Evolutionary conservation across 176 grass and related monocot genomes (phyloP).

Genomic region (Aegilops bicornis): DNA sequence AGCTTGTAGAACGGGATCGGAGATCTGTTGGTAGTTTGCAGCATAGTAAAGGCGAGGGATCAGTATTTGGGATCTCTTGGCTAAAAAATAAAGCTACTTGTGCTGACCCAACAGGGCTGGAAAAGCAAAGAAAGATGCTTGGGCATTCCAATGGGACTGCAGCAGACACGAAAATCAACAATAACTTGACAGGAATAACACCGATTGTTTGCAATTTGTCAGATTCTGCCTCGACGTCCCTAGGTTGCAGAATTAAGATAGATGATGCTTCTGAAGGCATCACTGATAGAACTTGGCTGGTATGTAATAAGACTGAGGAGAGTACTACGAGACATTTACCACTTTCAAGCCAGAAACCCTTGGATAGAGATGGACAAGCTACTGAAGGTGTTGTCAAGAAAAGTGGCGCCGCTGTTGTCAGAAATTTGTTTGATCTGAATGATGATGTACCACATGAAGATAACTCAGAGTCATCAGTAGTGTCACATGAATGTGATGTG

Average conservation of each 20-base stretch:
- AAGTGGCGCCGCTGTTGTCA: background rate
- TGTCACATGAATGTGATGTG: slow-evolving; percentile 38
- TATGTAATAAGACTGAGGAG: slow-evolving; percentile 24
- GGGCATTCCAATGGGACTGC: slow-evolving; percentile 39
- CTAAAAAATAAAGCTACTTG: slow-evolving; percentile 48
- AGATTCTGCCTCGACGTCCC: slow-evolving; percentile 49
- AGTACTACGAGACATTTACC: slow-evolving; percentile 10
- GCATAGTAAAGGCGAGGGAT: slow-evolving; percentile 23
- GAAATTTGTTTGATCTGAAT: slow-evolving; percentile 71
- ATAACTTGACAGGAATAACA: slow-evolving; percentile 14
- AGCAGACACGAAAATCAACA: slow-evolving; percentile 32
- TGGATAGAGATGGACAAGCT: slow-evolving; percentile 16
- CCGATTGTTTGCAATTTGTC: slow-evolving; percentile 44
- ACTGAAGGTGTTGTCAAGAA: slow-evolving; percentile 23
- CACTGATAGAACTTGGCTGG: too few species aligned
- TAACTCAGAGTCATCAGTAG: slow-evolving; percentile 36
- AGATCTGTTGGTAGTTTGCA: slow-evolving; percentile 30
- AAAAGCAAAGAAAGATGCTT: slow-evolving; percentile 40
- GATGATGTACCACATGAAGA: slow-evolving; percentile 46
- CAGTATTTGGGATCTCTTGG: slow-evolving; percentile 35
- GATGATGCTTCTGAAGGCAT: background rate
- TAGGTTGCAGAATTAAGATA: slow-evolving; percentile 22
- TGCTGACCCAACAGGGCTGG: slow-evolving; percentile 32
- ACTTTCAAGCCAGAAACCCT: slow-evolving; percentile 24
- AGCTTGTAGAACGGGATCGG: slow-evolving; percentile 24